Evolutionary conservation across 305 asterid genomes (phyloP).

Genomic region (Plantago rigida): DNA sequence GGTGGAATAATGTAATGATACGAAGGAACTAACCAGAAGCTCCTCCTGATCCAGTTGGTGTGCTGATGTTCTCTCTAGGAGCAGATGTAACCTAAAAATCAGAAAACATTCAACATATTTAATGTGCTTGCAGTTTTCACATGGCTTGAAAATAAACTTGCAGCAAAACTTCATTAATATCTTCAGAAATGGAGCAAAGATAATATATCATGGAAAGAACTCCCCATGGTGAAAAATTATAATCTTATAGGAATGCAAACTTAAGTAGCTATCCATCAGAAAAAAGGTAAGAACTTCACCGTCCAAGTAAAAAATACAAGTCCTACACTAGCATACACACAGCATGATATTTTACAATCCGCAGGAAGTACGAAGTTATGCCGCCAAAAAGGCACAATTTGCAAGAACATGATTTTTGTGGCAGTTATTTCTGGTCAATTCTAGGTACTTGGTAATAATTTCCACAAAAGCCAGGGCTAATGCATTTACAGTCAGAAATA

Average conservation of each 20-base stretch:
- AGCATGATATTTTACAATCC: too few relatives aligned
- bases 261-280: too few relatives aligned
- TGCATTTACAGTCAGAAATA: background rate
- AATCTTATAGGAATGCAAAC: too few relatives aligned
- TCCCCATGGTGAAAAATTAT: too few relatives aligned
- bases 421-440: background rate
- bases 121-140: slow-evolving; percentile 8
- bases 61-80: slow-evolving; percentile 34
- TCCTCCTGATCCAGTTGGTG: slow-evolving; percentile 36
- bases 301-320: too few relatives aligned
- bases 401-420: background rate
- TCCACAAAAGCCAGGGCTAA: background rate
- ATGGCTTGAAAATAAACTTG: background rate
- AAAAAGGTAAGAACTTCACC: too few relatives aligned
- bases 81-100: slow-evolving; percentile 49
- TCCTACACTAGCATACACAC: too few relatives aligned
- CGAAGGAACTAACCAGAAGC: slow-evolving; percentile 48
- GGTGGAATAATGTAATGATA: slow-evolving; percentile 8
- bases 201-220: background rate
- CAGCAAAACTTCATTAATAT: slow-evolving; percentile 7
- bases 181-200: slow-evolving; percentile 1
- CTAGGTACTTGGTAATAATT: background rate
- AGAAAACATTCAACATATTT: slow-evolving; percentile 16
- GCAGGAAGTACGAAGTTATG: too few relatives aligned
- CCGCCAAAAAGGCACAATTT: too few relatives aligned